Evolutionary conservation across 2,329 filamentous ascomycete species (phyloP), one percentile per base, ranked within the genome.

Genomic region (Chaetomiaceae sp.): DNA sequence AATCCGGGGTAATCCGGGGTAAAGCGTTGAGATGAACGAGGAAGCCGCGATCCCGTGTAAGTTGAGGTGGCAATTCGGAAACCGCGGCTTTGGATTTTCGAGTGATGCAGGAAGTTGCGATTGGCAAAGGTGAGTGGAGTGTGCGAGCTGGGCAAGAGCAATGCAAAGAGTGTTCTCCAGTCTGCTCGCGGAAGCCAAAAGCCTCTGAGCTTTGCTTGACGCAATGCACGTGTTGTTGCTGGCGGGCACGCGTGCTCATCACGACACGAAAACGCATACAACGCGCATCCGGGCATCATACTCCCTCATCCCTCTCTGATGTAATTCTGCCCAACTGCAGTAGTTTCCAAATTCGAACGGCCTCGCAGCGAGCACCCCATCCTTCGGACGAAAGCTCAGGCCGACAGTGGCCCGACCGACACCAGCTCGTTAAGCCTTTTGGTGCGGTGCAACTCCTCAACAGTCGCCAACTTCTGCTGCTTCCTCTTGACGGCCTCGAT

Each of bases 401-500:
- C 19, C 12, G 57, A n/a, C 40, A 83, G 59, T 47, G 82, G 81
- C 17, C 83, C 83, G 48, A 85, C 79, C 9, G 68, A 68, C 3
- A 86, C 82, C 29, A 64, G 67, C 64, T 85, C 80, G 48, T 77
- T 73, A 46, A 68, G 63, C 56, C 65, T 71, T 57, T 73, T 70
- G 7, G 68, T 65, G 49, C 63, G 58, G 29, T 71, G 67, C 55
- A 72, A 70, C 51, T 78, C 72, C 11, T 65, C 54, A 22, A 69
- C 66, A 3, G 69, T 61, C 22, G 54, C 62, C 34, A 72, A 65
- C 56, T 64, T 75, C 46, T 73, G 69, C 33, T 66, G 71, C 47
- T 77, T 78, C 39, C 75, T 79, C 66, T 78, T 83, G 50, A 77
- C 72, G 0, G 71, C 73, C 63, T 79, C 75, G 53, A 81, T 70